Base-by-base conservation (phyloP, 208 protist genomes). In the Perkinsela sp. region DNA sequence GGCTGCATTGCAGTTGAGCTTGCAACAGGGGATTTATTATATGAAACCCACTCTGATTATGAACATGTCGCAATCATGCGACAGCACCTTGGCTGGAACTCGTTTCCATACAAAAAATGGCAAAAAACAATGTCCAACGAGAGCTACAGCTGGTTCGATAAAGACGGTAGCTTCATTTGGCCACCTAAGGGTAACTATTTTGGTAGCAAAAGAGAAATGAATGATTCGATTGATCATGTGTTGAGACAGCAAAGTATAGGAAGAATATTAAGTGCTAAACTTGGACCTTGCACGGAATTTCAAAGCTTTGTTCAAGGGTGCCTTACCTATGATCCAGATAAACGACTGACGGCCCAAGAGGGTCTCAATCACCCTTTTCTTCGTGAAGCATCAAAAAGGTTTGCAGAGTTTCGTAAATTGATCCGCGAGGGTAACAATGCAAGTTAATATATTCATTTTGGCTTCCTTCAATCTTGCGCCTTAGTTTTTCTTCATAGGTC, bases 1-100 rank as follows among this genome's bases (percentile, higher is more conserved):
- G 89, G 88, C 15, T 94, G 89, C 75, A 93, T 95, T 66, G 67
- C 94, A 6, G 90, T 88, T 67, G 91, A 94, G 75, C 78, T 94
- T 0, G 85, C 80, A n/a, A 78, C 77, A 0, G 91, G 91, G n/a
- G 72, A 80, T 48, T 83, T 90, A 28, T 75, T 95, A 16, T 95
- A 93, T 71, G 85, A 94, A 57, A 86, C 86, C 66, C 78, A 82
- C 29, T 81, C 90, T 66, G 83, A 92, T 76, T 72, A 80, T 28
- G 85, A 83, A 16, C 85, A 92, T 72, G 67, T 90, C 70, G 78
- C 84, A 57, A 66, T 89, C 71, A 89, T 92, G 81, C 76, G 83
- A 30, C 68, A 73, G 31, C 77, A 80, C 15, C 15, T 90, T n/a
- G 81, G 83, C 13, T 72, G 71, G 30, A 28, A 48, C 1, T 31